These are phyloP conservation scores for Fusarium newnesense DNA, from an alignment of 2,329 filamentous ascomycete genomes.

Conservation along the genomic window DNA sequence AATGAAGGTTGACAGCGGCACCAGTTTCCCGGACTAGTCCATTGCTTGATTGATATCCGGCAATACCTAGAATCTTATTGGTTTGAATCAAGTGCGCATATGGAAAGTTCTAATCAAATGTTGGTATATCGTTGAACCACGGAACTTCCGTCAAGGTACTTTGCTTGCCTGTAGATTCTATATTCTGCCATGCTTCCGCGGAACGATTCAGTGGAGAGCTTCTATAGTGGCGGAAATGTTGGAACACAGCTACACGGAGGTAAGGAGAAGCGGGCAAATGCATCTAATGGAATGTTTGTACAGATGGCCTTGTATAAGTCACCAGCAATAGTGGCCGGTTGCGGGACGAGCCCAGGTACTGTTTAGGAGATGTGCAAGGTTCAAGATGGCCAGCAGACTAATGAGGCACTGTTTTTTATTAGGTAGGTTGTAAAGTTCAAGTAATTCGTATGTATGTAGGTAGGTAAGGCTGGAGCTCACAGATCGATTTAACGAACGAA, in stretches of 20 bases:
- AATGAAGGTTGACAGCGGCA: conserved; percentile 15
- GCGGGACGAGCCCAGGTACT: not conserved
- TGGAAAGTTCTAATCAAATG: not conserved
- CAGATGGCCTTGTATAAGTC: not conserved
- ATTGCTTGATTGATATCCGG: conserved; percentile 27
- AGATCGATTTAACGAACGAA: conserved; percentile 3
- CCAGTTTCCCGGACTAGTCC: conserved; percentile 22
- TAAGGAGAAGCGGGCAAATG: not conserved
- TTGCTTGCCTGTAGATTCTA: not conserved
- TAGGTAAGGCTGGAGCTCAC: not conserved
- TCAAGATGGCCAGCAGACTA: not conserved
- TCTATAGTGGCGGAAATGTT: conserved; percentile 3
- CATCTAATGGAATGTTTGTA: not conserved
- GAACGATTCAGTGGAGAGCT: conserved; percentile 28
- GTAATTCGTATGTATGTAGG: not conserved
- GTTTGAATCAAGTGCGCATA: not conserved
- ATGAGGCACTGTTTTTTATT: not conserved
- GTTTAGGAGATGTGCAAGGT: not conserved
- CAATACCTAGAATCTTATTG: conserved; percentile 14
- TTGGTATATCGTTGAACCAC: not conserved
- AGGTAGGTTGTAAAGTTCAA: not conserved
- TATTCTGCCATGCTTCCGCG: not conserved
- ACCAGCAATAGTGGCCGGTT: conserved; percentile 1
- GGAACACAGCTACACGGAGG: conserved; percentile 1
- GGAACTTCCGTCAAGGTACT: not conserved